A percentile compares a stretch with the other conserved stretches of the same genome.
Conservation (phyloP, 2,329 filamentous ascomycete genomes). For the Clathrospora elynae region DNA sequence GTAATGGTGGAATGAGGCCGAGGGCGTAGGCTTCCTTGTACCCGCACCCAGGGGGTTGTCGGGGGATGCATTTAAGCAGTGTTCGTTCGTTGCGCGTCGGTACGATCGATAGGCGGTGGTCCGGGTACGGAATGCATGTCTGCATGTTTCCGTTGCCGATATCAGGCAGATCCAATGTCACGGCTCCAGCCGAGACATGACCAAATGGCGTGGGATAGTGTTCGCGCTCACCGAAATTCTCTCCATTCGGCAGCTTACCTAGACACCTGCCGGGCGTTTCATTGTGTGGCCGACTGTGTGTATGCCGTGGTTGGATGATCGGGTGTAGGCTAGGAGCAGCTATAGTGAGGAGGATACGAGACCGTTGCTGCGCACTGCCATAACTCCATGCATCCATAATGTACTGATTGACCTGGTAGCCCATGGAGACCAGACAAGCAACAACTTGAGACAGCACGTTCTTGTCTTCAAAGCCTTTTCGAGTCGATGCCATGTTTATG, state of each 20-base stretch:
- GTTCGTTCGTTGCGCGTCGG: conserved; percentile 41
- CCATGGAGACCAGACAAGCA: conserved; percentile 73
- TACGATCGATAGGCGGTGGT: conserved; percentile 61
- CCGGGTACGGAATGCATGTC: conserved; percentile 68
- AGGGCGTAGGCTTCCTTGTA: conserved; percentile 43
- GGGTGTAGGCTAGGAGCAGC: conserved; percentile 68
- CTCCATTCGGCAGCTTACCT: conserved; percentile 52
- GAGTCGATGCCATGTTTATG: conserved; percentile 62
- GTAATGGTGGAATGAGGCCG: conserved; percentile 39
- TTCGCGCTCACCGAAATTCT: conserved; percentile 62
- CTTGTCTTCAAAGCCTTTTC: conserved; percentile 54
- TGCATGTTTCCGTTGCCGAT: conserved; percentile 67
- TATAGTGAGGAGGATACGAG: conserved; percentile 72
- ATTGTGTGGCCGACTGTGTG: conserved; percentile 64
- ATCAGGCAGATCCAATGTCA: conserved; percentile 63
- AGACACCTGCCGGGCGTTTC: conserved; percentile 49
- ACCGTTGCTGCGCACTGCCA: conserved; percentile 69
- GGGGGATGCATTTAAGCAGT: conserved; percentile 65
- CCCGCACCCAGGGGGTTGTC: conserved; percentile 50
- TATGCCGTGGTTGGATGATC: conserved; percentile 61
- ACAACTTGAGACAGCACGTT: conserved; percentile 77
- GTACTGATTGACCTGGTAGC: conserved; percentile 74
- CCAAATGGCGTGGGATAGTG: conserved; percentile 64
- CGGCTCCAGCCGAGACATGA: conserved; percentile 60
- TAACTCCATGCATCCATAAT: conserved; percentile 71